Base-by-base conservation (phyloP, 179 eudicot species). In the Silene vulgaris region DNA sequence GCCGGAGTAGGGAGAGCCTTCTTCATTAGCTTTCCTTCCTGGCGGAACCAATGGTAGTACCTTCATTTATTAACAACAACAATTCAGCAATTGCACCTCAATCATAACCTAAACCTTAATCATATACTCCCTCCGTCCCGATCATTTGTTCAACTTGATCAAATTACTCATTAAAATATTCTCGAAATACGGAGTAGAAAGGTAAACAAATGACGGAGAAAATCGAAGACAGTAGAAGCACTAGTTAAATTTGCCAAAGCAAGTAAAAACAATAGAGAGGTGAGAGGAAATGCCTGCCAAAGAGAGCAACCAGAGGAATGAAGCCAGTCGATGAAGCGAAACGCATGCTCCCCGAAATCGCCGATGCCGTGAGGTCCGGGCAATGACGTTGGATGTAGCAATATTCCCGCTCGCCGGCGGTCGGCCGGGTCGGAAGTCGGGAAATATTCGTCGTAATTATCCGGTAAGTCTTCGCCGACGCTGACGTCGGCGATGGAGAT, bases 41-140 rank as follows among this genome's bases (percentile, higher is more conserved):
- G 99, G 99, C 56, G 99, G 99, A 84, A 95, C 99, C 74, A 95
- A 88, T n/a, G 99, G 99, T 74, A 95, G 97, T 83, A 95, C 97
- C 99, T 95, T 86, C 77, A 54, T 50, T 37, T 43, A 64, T 5
- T 13, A 45, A 48, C 35, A 21, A 3, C 76, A 35, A 23, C 8
- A 75, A 64, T 17, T 2, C 60, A 35, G 1, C n/a, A 50, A 65
- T 0, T 9, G 7, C 60, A 26, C 12, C 16, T 1, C 12, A 32
- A 17, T 28, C 16, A 17, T 40, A 40, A 40, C 48, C 12, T 32
- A 26, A n/a, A 16, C 52, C 26, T 23, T 50, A 13, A 28, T 12
- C 43, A 30, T 65, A 30, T 30, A 13, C 37, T 30, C 7, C 2
- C 4, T 2, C 16, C 40, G 1, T 35, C 40, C 40, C 1, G 7